Evolutionary conservation across 129 eudicot species (phyloP).

Genomic region (Centaurea solstitialis): DNA sequence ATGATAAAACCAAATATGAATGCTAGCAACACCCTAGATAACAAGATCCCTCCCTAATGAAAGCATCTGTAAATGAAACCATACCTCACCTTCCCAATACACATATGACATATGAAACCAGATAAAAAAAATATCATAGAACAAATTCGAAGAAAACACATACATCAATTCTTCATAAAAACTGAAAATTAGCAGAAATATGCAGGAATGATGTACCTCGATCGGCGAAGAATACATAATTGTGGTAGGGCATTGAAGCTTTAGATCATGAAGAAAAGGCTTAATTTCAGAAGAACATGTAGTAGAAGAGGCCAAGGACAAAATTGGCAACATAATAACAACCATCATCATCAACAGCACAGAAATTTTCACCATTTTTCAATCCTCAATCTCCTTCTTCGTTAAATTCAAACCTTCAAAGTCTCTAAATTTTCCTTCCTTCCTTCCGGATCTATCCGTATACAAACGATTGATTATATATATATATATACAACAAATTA

Average conservation of each 20-base stretch:
- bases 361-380: constrained; percentile 30
- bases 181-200: neutral
- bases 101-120: neutral
- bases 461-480: neutral
- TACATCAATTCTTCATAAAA: constrained; percentile 6
- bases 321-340: constrained; percentile 10
- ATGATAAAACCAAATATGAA: neutral
- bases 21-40: neutral
- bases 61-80: neutral
- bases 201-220: constrained; percentile 14
- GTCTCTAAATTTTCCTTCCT: neutral
- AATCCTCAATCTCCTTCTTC: constrained; percentile 4
- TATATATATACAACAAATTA: constrained; percentile 8
- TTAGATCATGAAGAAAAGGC: constrained; percentile 30
- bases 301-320: constrained; percentile 9
- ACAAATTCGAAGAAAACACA: neutral
- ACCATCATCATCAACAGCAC: constrained; percentile 7
- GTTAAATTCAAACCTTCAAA: neutral
- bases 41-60: neutral
- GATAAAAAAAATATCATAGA: neutral
- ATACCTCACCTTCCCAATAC: neutral
- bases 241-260: constrained; percentile 30
- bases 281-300: constrained; percentile 18
- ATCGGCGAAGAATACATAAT: constrained; percentile 30
- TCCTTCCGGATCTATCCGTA: constrained; percentile 14